Evolutionary conservation across 768 basidiomycete species (phyloP), one percentile per base, ranked within the genome.

Genomic region (Tulasnella sp.): DNA sequence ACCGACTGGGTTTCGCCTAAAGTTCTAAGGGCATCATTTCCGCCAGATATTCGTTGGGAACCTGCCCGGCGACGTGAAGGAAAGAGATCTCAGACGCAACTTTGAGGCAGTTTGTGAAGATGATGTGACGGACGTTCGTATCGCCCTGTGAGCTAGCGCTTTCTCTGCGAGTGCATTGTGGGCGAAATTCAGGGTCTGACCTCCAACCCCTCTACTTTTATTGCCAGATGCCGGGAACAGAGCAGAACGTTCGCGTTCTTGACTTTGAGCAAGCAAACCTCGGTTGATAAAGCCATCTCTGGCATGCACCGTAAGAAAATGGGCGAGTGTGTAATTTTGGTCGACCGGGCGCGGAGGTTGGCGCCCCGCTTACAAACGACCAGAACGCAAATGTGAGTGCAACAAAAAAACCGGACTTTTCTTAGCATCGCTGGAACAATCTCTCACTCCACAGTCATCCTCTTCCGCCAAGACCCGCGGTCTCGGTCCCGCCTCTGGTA

Each of bases 41-140:
- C n/a, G n/a, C 69, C n/a, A 70, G 69, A 29, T 70, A 12, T 70
- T 70, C 36, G 69, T 70, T 19, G 69, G 69, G 5, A 70, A 70
- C 37, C 40, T 70, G 19, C 69, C 69, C 29, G 2, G 7, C n/a
- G 37, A 70, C 36, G 69, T 70, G 0, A 0, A 38, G 14, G 14
- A 8, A 38, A 25, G 29, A 38, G 12, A 70, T n/a, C 40, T 70
- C 9, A 12, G 36, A 36, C 3, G 15, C 2, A 70, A 34, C 9
- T 70, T 70, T 36, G 69, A 70, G 36, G 69, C 37, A 70, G 69
- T 38, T 19, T 36, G 31, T 39, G 19, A 70, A 42, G 69, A 36
- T 22, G 7, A 31, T 5, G 58, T 64, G 9, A 11, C 31, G 29
- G 58, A 64, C 15, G 31, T 64, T 64, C 25, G 58, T 29, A 34